These are phyloP conservation scores for Starmerella cellae DNA, from an alignment of 805 yeast genomes.

Conservation along the genomic window DNA sequence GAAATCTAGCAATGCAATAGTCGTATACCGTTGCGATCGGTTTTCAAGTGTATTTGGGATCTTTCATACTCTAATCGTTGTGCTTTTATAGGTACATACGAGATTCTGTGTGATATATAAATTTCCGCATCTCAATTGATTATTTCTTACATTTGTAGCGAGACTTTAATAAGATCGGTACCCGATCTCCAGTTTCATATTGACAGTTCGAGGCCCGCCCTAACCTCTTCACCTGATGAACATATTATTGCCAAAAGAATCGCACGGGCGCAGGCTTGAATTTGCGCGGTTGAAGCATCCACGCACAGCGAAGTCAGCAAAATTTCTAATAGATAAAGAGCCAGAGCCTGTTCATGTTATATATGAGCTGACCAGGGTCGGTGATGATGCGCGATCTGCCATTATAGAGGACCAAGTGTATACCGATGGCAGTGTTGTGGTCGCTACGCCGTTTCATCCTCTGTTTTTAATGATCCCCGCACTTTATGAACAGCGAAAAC, in stretches of 20 bases:
- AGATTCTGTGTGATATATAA: too few species aligned
- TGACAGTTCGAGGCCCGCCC: too few species aligned
- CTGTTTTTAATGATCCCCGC: slow-evolving; percentile 21
- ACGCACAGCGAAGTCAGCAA: slow-evolving; percentile 15
- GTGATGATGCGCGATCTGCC: slow-evolving; percentile 12
- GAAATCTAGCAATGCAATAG: too few species aligned
- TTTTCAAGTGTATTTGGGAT: too few species aligned
- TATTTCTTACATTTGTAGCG: too few species aligned
- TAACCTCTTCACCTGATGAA: neutral
- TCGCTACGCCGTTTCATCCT: slow-evolving; percentile 23
- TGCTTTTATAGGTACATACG: too few species aligned
- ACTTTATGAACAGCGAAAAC: slow-evolving; percentile 12
- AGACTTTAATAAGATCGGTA: too few species aligned
- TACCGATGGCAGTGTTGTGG: slow-evolving; percentile 18
- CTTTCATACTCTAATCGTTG: too few species aligned
- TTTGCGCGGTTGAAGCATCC: slow-evolving; percentile 20
- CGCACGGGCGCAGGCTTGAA: slow-evolving; percentile 7
- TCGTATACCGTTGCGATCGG: too few species aligned
- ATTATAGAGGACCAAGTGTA: slow-evolving; percentile 12
- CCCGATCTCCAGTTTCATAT: too few species aligned
- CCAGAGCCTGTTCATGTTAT: slow-evolving; percentile 10
- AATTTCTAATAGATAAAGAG: slow-evolving; percentile 13
- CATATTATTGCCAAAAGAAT: slow-evolving; percentile 15
- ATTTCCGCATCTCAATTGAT: too few species aligned
- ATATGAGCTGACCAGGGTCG: slow-evolving; percentile 21